A percentile compares a stretch with the other conserved stretches of the same genome.
phyloP scores from a whole-genome alignment of 2,329 filamentous ascomycete genomes.

The Alternaria tenuissima region DNA sequence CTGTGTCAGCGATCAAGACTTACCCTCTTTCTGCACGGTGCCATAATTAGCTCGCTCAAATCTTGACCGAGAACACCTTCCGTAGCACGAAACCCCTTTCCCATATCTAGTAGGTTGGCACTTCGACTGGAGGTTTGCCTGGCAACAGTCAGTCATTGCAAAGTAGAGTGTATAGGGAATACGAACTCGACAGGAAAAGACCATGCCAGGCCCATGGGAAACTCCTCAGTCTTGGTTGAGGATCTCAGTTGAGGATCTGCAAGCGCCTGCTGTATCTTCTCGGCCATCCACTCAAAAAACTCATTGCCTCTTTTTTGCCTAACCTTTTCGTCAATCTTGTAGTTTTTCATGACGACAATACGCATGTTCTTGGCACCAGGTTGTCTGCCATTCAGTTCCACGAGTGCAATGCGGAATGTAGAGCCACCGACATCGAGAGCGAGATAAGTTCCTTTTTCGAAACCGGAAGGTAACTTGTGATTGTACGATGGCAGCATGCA shows the following conservation, averaged over 20 bases:
- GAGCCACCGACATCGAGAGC: conserved; percentile 73
- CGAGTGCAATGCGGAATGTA: conserved; percentile 69
- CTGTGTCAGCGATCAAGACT: conserved; percentile 19
- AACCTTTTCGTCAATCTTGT: conserved; percentile 64
- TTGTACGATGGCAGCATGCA: conserved; percentile 74
- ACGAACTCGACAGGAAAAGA: conserved; percentile 69
- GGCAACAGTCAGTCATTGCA: conserved; percentile 22
- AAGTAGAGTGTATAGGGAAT: not conserved
- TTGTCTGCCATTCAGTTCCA: conserved; percentile 62
- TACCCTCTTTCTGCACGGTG: conserved; percentile 62
- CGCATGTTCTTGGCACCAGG: conserved; percentile 59
- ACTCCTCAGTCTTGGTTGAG: conserved; percentile 49
- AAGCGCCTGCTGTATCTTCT: conserved; percentile 64
- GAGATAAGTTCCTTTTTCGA: conserved; percentile 67
- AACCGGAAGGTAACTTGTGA: conserved; percentile 66
- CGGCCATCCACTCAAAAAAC: conserved; percentile 74
- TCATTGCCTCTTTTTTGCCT: conserved; percentile 62
- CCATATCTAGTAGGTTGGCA: conserved; percentile 68
- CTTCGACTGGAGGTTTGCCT: conserved; percentile 66
- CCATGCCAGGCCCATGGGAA: conserved; percentile 70
- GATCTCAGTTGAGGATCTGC: conserved; percentile 49
- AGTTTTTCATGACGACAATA: conserved; percentile 63
- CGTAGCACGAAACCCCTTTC: conserved; percentile 70
- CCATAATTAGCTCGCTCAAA: conserved; percentile 66
- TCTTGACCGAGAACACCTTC: conserved; percentile 67